Evolutionary conservation across 441 rosid genomes (phyloP), one percentile per base, ranked within the genome.

Genomic region (Mallotus repandus): DNA sequence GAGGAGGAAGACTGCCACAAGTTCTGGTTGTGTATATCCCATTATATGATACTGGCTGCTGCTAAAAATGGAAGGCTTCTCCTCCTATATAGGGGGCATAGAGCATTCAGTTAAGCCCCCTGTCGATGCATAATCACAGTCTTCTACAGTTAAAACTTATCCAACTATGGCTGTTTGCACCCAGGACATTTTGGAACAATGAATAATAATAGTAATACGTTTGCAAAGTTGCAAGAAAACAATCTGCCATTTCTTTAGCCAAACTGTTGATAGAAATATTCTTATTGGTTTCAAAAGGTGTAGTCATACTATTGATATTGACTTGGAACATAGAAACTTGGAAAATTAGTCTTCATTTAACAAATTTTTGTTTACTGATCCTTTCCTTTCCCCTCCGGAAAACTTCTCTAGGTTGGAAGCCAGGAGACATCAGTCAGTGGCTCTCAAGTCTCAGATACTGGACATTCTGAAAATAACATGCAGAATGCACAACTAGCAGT

Each of bases 381-480:
- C 53, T 19, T 11, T 64, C 41, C n/a, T 67, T 77, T 79, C 63
- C 66, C 38, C 54, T 76, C 73, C 69, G 69, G 71, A 53, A 76
- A 65, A 77, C 74, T 56, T 75, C 77, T 80, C 84, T 6, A 96
- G 97, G 86, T 80, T 50, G 84, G 81, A 76, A 87, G 68, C 70
- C 87, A 86, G 82, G 89, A 80, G 79, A 80, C 86, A 67, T 88
- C 87, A 7, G 80, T 84, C 66, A 85, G 86, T 82, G 87, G 85
- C 66, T 83, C 89, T 76, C 87, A 83, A 67, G 77, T 79, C 74
- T 79, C 85, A 48, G 89, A 75, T 76, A 73, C 89, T 79, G 89
- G 77, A 77, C 81, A 77, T 74, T 79, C 86, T 68, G 93, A 84
- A 80, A 81, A 70, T 83, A 87, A 81, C 74, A 76, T 10, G 84